Percentiles rank a stretch among this genome's conserved stretches.
phyloP scores from a whole-genome alignment of 495 filamentous ascomycete species.

The Sporormia fimetaria region DNA sequence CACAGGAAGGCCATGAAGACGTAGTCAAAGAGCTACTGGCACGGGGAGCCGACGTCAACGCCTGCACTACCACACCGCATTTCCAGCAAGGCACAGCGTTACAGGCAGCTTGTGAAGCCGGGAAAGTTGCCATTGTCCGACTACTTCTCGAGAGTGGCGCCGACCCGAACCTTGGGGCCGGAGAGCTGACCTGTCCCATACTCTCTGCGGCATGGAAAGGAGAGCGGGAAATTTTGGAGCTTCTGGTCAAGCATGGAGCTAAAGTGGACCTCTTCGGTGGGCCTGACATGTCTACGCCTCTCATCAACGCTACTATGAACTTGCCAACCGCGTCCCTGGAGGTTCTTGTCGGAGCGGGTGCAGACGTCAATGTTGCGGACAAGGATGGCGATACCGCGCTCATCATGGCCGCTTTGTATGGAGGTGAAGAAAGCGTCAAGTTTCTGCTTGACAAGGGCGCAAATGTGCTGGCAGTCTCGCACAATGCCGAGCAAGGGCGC shows the following conservation, averaged over 20 bases:
- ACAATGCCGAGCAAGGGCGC: constrained; percentile 3
- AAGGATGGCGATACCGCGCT: constrained; percentile 26
- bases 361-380: constrained; percentile 27
- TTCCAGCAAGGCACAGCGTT: constrained; percentile 10
- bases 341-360: constrained; percentile 25
- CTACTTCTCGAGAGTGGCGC: constrained; percentile 2
- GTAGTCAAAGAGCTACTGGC: constrained; percentile 8
- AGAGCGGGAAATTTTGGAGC: not conserved
- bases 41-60: constrained; percentile 17
- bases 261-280: constrained; percentile 1
- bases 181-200: constrained; percentile 1
- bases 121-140: not conserved
- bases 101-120: constrained; percentile 5
- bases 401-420: constrained; percentile 24
- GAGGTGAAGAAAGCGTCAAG: constrained; percentile 20
- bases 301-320: constrained; percentile 14
- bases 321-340: constrained; percentile 17
- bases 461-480: constrained; percentile 20
- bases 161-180: constrained; percentile 5
- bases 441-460: constrained; percentile 26
- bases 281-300: not conserved
- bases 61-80: not conserved
- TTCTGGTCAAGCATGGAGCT: constrained; percentile 1
- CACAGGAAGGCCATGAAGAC: constrained; percentile 2
- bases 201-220: not conserved